Base-by-base conservation (phyloP, 345 rosid genomes). In the Eucalyptus cloeziana region DNA sequence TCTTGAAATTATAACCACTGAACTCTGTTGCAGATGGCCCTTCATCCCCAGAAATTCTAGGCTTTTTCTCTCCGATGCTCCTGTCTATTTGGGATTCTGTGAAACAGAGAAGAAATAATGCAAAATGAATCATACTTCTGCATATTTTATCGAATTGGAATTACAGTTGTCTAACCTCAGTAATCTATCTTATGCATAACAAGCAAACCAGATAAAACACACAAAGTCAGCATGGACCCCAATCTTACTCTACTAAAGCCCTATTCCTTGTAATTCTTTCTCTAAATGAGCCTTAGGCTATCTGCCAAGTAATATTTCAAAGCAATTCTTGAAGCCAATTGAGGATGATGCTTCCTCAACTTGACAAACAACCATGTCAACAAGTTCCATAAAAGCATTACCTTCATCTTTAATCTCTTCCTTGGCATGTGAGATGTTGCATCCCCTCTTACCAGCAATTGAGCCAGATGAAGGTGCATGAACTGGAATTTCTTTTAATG, bases 31-130 rank as follows among this genome's bases (percentile, higher is more conserved):
- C 86, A 87, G 95, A 94, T 86, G 96, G 98, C 71, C 93, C 96
- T 88, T 97, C 96, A 58, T 96, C 97, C 88, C 95, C 95, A 33
- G 94, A 90, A 89, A 91, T 89, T 91, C 98, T 94, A 25, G 91
- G 99, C 87, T 96, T 96, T 93, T 98, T 98, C 94, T 94, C 99
- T 89, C 98, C 97, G 51, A 94, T 94, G 90, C 99, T 96, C 92
- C 98, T 94, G 93, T 95, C 98, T 86, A 96, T 88, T 90, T 90
- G 98, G 90, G 93, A 89, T 88, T 95, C 98, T 91, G 93, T 88
- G 87, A 91, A 92, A 86, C 87, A 89, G 69, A 40, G 44, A 40
- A n/a, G 60, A 89, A 86, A 89, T 50, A 90, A 89, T 40, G 27
- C 21, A 33, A 50, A 49, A 86, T n/a, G 25, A 76, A 76, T 76